These are phyloP conservation scores for Xylariaceae sp. DNA, from an alignment of 2,329 filamentous ascomycete species.

Conservation along the genomic window DNA sequence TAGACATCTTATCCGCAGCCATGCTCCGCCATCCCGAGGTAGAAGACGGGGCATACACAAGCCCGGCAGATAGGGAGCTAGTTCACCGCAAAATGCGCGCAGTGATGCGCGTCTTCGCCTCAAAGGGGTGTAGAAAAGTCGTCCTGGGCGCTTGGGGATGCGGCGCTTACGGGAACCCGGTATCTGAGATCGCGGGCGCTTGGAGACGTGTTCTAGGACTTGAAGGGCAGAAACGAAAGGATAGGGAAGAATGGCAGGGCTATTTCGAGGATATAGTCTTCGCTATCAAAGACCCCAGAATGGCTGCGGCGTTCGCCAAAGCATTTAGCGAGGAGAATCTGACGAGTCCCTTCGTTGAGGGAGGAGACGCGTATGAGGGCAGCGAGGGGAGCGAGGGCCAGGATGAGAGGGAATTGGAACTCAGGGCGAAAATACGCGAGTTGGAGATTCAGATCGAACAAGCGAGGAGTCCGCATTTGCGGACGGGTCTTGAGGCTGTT, in stretches of 20 bases:
- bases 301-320: conserved; percentile 48
- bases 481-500: conserved; percentile 24
- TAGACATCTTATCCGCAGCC: conserved; percentile 56
- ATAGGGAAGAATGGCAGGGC: conserved; percentile 34
- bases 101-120: conserved; percentile 49
- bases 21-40: conserved; percentile 57
- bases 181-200: conserved; percentile 52
- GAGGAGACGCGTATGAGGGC: background rate
- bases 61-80: conserved; percentile 47
- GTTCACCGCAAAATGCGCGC: conserved; percentile 53
- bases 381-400: conserved; percentile 14
- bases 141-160: conserved; percentile 64
- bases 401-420: conserved; percentile 20
- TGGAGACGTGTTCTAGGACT: conserved; percentile 45
- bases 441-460: conserved; percentile 24
- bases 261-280: conserved; percentile 53
- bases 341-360: conserved; percentile 27
- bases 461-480: conserved; percentile 25
- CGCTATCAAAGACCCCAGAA: conserved; percentile 49
- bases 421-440: conserved; percentile 27
- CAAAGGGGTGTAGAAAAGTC: conserved; percentile 43
- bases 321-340: conserved; percentile 42
- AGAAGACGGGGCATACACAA: conserved; percentile 37
- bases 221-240: background rate
- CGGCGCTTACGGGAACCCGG: conserved; percentile 60